Evolutionary conservation across 129 eudicot genomes (phyloP), one percentile per base, ranked within the genome.

Genomic region (Artemisia argyi): DNA sequence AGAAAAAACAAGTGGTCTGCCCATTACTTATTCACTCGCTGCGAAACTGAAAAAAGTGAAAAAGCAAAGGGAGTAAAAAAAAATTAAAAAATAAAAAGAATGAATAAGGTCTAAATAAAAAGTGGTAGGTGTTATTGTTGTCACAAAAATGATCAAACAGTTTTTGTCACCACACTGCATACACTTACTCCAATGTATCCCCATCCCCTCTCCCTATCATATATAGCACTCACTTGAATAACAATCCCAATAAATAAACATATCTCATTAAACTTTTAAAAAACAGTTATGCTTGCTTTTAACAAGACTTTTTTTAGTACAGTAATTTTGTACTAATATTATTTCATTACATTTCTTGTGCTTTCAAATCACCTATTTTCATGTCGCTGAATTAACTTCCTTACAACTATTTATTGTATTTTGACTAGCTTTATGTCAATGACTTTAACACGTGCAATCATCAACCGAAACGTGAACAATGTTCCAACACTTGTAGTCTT

Each of bases 121-220:
- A 61, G 61, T 26, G 61, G 72, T 53, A 44, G 81, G 77, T 71
- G 77, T 78, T 78, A 71, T 54, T 78, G 81, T 71, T 78, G 77
- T 78, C 81, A 71, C 81, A 78, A 78, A 78, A 62, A 63, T 71
- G 81, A 78, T 78, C 81, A 71, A 71, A 78, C 81, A 71, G 77
- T 63, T 78, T 26, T 78, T 71, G 77, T 71, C 81, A 78, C 81
- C 77, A 71, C 81, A 71, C 81, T 78, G 73, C 77, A 71, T 18
- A 78, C 81, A 78, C 81, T 78, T 70, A 71, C 81, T 78, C 77
- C 81, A 63, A 78, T 42, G 76, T 63, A 51, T 12, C 76, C 59
- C 65, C 50, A 50, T 68, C 74, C 30, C 18, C 50, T 2, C 61
- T 39, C 58, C 13, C 58, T 42, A 6, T 7, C 30, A 2, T 26